Evolutionary conservation across 768 basidiomycete genomes (phyloP).

Genomic region (Xerocomellus chrysenteron): DNA sequence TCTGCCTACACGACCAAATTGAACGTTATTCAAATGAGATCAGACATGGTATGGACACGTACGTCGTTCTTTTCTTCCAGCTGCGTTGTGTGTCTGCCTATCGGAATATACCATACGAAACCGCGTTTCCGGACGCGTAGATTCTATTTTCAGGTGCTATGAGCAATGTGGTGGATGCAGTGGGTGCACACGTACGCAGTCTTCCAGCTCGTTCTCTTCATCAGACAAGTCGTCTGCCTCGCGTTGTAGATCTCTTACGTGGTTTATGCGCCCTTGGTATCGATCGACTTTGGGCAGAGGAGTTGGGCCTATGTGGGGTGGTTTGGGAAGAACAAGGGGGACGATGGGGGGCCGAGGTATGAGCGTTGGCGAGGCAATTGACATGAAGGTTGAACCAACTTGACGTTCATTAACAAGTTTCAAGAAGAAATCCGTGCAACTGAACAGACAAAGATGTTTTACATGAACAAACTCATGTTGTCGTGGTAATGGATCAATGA

Average conservation of each 20-base stretch:
- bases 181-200: constrained; percentile 47
- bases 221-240: constrained; percentile 86
- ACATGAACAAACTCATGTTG: too few species aligned
- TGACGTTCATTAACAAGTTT: too few species aligned
- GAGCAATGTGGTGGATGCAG: not conserved
- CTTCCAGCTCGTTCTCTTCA: constrained; percentile 81
- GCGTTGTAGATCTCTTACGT: constrained; percentile 63
- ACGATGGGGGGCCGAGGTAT: constrained; percentile 61
- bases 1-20: constrained; percentile 27
- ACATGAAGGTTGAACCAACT: constrained; percentile 33
- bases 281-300: constrained; percentile 52
- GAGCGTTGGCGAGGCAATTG: constrained; percentile 68
- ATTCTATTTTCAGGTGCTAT: constrained; percentile 41
- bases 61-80: constrained; percentile 87
- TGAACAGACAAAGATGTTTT: too few species aligned
- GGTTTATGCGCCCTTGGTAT: constrained; percentile 56
- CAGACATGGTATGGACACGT: constrained; percentile 16
- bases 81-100: constrained; percentile 69
- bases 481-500: too few species aligned
- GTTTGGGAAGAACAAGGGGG: constrained; percentile 64
- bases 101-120: constrained; percentile 65
- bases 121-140: constrained; percentile 63
- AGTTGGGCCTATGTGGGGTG: constrained; percentile 62
- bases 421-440: too few species aligned
- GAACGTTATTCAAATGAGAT: not conserved